These are phyloP conservation scores for Lasiodiplodia hormozganensis DNA, from an alignment of 2,329 filamentous ascomycete species.

Conservation along the genomic window DNA sequence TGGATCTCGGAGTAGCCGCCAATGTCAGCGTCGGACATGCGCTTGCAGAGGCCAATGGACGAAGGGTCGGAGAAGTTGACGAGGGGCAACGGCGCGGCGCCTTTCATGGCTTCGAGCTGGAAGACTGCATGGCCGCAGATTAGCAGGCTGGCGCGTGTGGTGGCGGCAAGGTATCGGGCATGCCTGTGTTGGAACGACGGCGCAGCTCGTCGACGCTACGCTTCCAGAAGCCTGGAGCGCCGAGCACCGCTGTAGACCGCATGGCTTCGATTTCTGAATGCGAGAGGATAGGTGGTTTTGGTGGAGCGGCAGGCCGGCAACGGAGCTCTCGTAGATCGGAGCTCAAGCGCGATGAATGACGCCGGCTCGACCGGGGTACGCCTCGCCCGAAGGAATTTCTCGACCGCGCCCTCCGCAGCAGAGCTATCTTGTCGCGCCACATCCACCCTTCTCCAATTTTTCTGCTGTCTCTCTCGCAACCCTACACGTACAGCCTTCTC, in stretches of 20 bases:
- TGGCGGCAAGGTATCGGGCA: slow-evolving; percentile 35
- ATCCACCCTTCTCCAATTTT: background rate
- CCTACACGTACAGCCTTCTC: background rate
- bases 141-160: slow-evolving; percentile 41
- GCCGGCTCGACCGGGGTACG: slow-evolving; percentile 10
- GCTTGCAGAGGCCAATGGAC: slow-evolving; percentile 62
- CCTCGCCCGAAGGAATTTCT: slow-evolving; percentile 19
- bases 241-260: slow-evolving; percentile 16
- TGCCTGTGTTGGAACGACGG: slow-evolving; percentile 62
- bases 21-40: slow-evolving; percentile 86
- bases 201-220: slow-evolving; percentile 66
- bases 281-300: background rate
- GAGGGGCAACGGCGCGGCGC: slow-evolving; percentile 69
- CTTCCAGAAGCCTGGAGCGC: slow-evolving; percentile 60
- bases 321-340: slow-evolving; percentile 15
- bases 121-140: slow-evolving; percentile 59
- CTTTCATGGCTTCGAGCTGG: slow-evolving; percentile 72
- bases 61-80: slow-evolving; percentile 65
- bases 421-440: slow-evolving; percentile 9
- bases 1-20: slow-evolving; percentile 81
- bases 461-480: background rate
- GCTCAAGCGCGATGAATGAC: slow-evolving; percentile 16
- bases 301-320: background rate
- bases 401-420: slow-evolving; percentile 2
- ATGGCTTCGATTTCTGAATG: slow-evolving; percentile 2